A percentile compares a stretch with the other conserved stretches of the same genome.
Conservation (phyloP, 306 rosid genomes). For the Phaseolus lunatus region DNA sequence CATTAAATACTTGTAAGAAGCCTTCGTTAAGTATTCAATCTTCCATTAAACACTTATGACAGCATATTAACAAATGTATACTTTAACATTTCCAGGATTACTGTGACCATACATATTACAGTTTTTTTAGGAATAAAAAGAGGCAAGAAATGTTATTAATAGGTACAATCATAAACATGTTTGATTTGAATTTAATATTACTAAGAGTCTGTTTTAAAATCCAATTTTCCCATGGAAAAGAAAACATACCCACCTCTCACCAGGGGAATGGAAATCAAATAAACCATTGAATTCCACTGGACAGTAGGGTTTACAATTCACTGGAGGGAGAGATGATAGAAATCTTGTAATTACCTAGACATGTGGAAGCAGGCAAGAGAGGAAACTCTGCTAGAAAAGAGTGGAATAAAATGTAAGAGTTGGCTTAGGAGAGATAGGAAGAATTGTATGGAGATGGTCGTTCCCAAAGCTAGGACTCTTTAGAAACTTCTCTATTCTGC, state of each 20-base stretch:
- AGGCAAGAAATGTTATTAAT: neutral
- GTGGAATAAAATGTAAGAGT: conserved; percentile 9
- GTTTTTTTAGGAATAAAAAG: neutral
- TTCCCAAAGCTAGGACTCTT: neutral
- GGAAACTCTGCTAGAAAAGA: neutral
- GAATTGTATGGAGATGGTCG: neutral
- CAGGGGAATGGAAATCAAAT: neutral
- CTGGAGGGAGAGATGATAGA: neutral
- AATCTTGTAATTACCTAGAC: neutral
- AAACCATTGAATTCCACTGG: neutral
- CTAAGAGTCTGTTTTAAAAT: neutral
- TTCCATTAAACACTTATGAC: too few species aligned
- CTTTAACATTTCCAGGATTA: neutral
- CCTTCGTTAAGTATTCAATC: too few species aligned
- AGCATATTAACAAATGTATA: neutral
- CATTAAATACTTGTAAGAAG: too few species aligned
- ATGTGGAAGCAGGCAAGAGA: conserved; percentile 1
- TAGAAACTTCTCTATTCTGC: conserved; percentile 1
- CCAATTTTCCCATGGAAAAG: conserved; percentile 4
- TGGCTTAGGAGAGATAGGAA: neutral
- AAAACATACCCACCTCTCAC: conserved; percentile 2
- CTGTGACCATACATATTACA: neutral
- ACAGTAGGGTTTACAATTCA: conserved; percentile 4
- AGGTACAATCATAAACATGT: neutral
- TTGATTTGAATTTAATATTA: neutral